phyloP scores from a whole-genome alignment of 345 rosid genomes.

The Pistacia vera region DNA sequence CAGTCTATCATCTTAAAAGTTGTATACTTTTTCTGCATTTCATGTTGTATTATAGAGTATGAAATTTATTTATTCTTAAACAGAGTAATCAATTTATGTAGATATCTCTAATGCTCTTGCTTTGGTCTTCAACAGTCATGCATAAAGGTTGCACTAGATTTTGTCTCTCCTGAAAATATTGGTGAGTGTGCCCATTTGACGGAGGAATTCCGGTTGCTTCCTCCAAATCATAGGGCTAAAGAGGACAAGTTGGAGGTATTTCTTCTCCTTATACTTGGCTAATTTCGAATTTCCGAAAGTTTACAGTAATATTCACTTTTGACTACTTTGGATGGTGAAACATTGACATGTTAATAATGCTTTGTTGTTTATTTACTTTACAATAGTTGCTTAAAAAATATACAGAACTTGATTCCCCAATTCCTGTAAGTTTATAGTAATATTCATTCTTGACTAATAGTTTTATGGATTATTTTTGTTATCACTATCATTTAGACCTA shows the following conservation, averaged over 20 bases:
- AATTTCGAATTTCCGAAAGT: not conserved
- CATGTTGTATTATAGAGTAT: not conserved
- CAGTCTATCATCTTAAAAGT: not conserved
- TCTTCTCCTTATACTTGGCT: not conserved
- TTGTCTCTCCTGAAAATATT: conserved; percentile 50
- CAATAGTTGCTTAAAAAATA: not conserved
- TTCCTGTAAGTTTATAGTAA: too few relatives aligned
- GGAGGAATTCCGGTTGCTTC: conserved; percentile 55
- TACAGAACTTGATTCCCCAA: too few relatives aligned
- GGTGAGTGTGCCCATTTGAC: conserved; percentile 56
- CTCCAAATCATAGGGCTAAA: conserved; percentile 45
- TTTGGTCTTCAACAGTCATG: not conserved
- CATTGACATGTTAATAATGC: not conserved
- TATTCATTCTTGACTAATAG: not conserved
- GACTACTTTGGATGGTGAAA: not conserved
- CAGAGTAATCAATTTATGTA: not conserved
- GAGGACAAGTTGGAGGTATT: conserved; percentile 55
- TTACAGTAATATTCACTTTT: not conserved
- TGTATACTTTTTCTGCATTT: not conserved
- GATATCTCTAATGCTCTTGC: not conserved
- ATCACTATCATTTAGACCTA: not conserved
- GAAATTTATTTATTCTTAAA: not conserved
- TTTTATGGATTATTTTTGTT: not conserved
- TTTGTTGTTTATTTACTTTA: not conserved
- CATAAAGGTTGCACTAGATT: too few relatives aligned